phyloP scores from a whole-genome alignment of 1,284 basidiomycete species.

The Vanrija sp. region DNA sequence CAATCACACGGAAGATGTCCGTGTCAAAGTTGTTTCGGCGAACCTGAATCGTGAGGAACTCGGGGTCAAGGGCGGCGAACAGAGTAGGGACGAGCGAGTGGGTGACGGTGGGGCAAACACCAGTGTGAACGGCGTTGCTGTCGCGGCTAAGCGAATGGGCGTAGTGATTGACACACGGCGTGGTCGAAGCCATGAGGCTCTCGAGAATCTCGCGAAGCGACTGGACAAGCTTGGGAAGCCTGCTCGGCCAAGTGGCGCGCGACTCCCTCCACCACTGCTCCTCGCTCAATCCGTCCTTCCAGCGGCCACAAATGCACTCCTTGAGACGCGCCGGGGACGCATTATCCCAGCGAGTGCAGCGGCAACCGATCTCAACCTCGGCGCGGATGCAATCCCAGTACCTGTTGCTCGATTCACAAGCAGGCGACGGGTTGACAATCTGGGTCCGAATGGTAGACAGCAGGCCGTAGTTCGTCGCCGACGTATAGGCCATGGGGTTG shows the following conservation, averaged over 20 bases:
- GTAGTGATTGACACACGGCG: constrained; percentile 41
- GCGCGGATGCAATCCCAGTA: constrained; percentile 80
- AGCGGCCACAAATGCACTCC: constrained; percentile 59
- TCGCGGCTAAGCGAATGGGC: constrained; percentile 53
- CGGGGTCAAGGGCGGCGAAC: constrained; percentile 52
- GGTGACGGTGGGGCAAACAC: constrained; percentile 59
- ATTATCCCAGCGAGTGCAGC: constrained; percentile 70
- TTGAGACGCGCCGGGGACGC: constrained; percentile 50
- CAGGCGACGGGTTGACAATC: constrained; percentile 24
- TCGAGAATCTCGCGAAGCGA: constrained; percentile 79
- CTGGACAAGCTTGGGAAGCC: constrained; percentile 60
- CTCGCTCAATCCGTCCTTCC: constrained; percentile 37
- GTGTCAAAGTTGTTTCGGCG: constrained; percentile 71
- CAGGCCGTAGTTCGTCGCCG: constrained; percentile 23
- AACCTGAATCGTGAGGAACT: constrained; percentile 74
- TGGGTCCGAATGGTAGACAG: constrained; percentile 21
- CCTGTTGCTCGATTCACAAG: constrained; percentile 61
- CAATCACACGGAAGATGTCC: constrained; percentile 73
- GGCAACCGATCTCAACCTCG: constrained; percentile 76
- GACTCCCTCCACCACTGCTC: constrained; percentile 49
- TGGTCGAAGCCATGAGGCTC: constrained; percentile 62
- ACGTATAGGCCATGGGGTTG: constrained; percentile 62
- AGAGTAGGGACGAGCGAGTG: constrained; percentile 47
- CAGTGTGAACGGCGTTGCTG: constrained; percentile 57
- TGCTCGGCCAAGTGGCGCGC: constrained; percentile 62